Evolutionary conservation across 2,329 filamentous ascomycete species (phyloP), one percentile per base, ranked within the genome.

Genomic region (Bipolaris zeicola): DNA sequence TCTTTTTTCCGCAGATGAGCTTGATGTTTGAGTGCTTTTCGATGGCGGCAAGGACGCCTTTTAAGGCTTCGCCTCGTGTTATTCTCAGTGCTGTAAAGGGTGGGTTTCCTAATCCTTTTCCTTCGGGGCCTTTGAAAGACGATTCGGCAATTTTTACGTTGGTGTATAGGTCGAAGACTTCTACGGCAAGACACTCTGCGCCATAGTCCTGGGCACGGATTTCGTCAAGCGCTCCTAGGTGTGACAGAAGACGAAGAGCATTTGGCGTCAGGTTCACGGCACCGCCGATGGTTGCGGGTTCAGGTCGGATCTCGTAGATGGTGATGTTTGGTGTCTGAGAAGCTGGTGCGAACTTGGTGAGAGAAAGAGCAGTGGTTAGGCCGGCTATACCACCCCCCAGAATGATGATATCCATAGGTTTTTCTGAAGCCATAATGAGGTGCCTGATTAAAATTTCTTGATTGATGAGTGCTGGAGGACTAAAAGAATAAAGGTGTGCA

Each of bases 241-340:
- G 72, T 20, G 73, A 71, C 3, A 89, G 75, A 2, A 88, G 71
- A 0, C 84, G 83, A 63, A 87, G 84, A 3, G 81, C 77, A 63
- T 89, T 89, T 0, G 87, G 85, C 0, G 83, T 82, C 11, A 89
- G 68, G 62, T 88, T 85, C 22, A 88, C 81, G 0, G 86, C 86
- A 5, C 86, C 85, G 0, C 86, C 86, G 1, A 80, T 79, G 0
- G 79, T 79, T 11, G 79, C 77, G 3, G 80, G 77, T 33, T 72
- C 64, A 2, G 78, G 72, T 1, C 81, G 78, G 42, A 82, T 75
- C 64, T 84, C 82, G 62, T 78, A 82, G 55, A 84, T 75, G 38
- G 77, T 79, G 63, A 83, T 77, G 6, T 53, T 55, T 20, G 72
- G 71, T 18, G 73, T 71, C 20, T 77, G 67, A 31, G 66, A 69